Evolutionary conservation across 2,329 filamentous ascomycete genomes (phyloP).

Genomic region (Xylaria sp.): DNA sequence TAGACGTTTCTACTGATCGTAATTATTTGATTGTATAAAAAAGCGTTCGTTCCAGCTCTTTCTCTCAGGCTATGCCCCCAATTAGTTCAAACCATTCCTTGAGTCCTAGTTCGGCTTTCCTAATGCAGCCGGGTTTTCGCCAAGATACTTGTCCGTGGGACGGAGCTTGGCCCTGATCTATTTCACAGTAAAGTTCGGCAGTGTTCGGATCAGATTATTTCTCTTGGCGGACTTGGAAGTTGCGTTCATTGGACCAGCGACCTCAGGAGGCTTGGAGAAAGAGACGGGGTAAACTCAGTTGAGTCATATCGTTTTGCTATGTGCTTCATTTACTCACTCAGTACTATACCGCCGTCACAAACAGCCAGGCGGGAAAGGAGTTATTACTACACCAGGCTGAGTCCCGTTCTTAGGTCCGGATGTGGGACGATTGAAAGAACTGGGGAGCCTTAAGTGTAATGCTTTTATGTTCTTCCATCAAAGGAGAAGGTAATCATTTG

Average conservation of each 20-base stretch:
- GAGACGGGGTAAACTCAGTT: neutral
- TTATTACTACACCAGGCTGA: neutral
- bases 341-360: neutral
- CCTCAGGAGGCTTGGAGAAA: neutral
- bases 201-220: slow-evolving; percentile 32
- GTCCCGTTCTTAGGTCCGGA: neutral
- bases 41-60: no score
- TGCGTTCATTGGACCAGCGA: slow-evolving; percentile 1
- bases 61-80: no score
- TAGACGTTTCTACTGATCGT: no score
- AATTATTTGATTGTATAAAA: no score
- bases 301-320: neutral
- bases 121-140: neutral
- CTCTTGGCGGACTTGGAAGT: slow-evolving; percentile 9
- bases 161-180: slow-evolving; percentile 22
- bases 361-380: neutral
- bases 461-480: no score
- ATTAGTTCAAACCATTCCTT: no score
- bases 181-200: slow-evolving; percentile 12
- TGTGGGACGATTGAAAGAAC: neutral
- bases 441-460: neutral
- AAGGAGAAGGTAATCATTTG: no score
- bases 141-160: neutral
- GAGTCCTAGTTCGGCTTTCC: no score
- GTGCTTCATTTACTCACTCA: neutral